phyloP scores from a whole-genome alignment of 176 grass and related monocot genomes.

The Poa pratensis region DNA sequence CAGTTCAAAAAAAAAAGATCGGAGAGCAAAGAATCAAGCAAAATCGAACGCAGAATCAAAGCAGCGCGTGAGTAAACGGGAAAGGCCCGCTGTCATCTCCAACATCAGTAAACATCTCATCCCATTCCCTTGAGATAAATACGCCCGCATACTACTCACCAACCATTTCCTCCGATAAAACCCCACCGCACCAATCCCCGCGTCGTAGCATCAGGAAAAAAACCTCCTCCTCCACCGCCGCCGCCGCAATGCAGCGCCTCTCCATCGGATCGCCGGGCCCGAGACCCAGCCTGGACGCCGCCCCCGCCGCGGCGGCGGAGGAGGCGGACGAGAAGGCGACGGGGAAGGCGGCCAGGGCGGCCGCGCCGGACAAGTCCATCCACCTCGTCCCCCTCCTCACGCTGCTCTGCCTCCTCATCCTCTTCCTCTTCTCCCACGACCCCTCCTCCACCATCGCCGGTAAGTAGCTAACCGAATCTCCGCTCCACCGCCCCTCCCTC shows the following conservation, averaged over 20 bases:
- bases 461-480: background rate
- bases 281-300: slow-evolving; percentile 35
- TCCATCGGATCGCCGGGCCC: slow-evolving; percentile 67
- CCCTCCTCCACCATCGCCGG: slow-evolving; percentile 56
- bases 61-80: background rate
- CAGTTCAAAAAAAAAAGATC: too few species aligned
- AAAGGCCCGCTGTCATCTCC: background rate
- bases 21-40: background rate
- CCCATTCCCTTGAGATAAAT: background rate
- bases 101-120: background rate
- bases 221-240: background rate
- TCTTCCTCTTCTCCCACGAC: slow-evolving; percentile 86
- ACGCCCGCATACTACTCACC: background rate
- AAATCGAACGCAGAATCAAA: background rate
- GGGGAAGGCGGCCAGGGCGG: slow-evolving; percentile 38
- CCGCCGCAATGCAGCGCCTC: slow-evolving; percentile 76
- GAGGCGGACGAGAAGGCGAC: slow-evolving; percentile 54
- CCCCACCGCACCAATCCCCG: slow-evolving; percentile 26
- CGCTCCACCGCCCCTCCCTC: background rate
- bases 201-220: slow-evolving; percentile 20
- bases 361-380: slow-evolving; percentile 60
- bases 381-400: slow-evolving; percentile 88
- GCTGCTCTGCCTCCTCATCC: slow-evolving; percentile 80
- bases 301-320: slow-evolving; percentile 17
- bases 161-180: background rate